These are phyloP conservation scores for Whalleya microplaca DNA, from an alignment of 2,329 filamentous ascomycete genomes.

Conservation along the genomic window DNA sequence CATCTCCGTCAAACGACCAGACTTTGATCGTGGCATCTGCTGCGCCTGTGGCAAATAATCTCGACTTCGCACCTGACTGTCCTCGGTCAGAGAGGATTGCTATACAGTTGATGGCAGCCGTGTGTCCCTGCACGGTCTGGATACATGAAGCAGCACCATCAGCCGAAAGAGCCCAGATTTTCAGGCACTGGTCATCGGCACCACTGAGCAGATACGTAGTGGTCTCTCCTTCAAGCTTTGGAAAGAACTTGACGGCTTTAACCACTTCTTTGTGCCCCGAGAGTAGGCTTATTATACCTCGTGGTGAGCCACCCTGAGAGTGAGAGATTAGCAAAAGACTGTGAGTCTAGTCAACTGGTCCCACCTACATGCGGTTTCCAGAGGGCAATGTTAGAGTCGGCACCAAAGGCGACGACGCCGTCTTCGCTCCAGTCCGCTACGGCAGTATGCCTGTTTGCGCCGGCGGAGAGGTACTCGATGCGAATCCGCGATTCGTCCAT, in stretches of 20 bases:
- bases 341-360: not conserved
- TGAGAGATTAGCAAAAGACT: not conserved
- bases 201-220: conserved; percentile 72
- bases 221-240: conserved; percentile 47
- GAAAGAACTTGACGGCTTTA: conserved; percentile 81
- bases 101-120: conserved; percentile 75
- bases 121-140: conserved; percentile 67
- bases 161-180: conserved; percentile 64
- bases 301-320: conserved; percentile 39
- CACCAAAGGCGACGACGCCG: conserved; percentile 83
- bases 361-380: conserved; percentile 77
- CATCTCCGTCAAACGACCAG: conserved; percentile 66
- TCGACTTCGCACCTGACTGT: conserved; percentile 27
- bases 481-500: conserved; percentile 37
- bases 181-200: conserved; percentile 77
- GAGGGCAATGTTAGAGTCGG: conserved; percentile 84
- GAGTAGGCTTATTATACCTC: conserved; percentile 69
- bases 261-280: conserved; percentile 78
- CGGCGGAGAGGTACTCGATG: conserved; percentile 68
- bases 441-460: conserved; percentile 87
- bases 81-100: conserved; percentile 44
- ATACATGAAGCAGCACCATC: conserved; percentile 43
- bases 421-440: conserved; percentile 84
- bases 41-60: conserved; percentile 72
- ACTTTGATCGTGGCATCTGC: conserved; percentile 74